Base-by-base conservation (phyloP, 78 protist species). In the Dictyostelium purpureum region DNA sequence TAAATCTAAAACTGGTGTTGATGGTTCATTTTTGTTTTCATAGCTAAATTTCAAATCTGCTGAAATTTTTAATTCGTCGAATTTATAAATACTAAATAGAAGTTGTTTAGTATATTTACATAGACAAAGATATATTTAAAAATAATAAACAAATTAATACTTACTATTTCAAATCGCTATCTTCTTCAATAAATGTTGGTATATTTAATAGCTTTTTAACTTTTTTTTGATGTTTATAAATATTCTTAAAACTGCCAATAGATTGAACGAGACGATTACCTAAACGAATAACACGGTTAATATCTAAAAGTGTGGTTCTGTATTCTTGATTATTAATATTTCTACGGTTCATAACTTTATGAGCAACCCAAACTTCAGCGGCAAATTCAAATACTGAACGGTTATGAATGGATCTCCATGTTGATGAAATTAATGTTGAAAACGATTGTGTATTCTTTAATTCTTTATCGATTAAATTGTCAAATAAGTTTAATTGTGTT, bases 151-250 rank as follows among this genome's bases (percentile, higher is more conserved):
- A 40, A 24, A 77, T 18, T 7, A 19, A 38, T n/a, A 67, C 66
- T 26, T 87, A 78, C 85, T 65, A 63, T 79, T 75, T 78, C 12
- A 78, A 70, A 33, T 88, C 42, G 28, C 73, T 67, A 56, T 79
- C 88, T 63, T 88, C 94, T 56, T 88, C 81, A 37, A 88, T 73
- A 88, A 88, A 88, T 7, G 87, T 88, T 35, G 94, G 94, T 24
- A 88, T 78, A 61, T 88, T 57, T 52, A 88, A 78, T 43, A 88
- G 45, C 45, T 88, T 69, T 35, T 69, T 78, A 61, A 88, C 94
- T 47, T 88, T 78, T 28, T 77, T 79, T 56, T 88, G 94, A 63
- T 88, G 94, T 54, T 88, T 78, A 61, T 70, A 70, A 28, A 88
- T 88, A 75, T 75, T 66, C 24, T 88, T 88, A 59, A 77, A 75